Base-by-base conservation (phyloP, 108 stramenopile genomes). In the Pseudonitzschia delicatissima region DNA sequence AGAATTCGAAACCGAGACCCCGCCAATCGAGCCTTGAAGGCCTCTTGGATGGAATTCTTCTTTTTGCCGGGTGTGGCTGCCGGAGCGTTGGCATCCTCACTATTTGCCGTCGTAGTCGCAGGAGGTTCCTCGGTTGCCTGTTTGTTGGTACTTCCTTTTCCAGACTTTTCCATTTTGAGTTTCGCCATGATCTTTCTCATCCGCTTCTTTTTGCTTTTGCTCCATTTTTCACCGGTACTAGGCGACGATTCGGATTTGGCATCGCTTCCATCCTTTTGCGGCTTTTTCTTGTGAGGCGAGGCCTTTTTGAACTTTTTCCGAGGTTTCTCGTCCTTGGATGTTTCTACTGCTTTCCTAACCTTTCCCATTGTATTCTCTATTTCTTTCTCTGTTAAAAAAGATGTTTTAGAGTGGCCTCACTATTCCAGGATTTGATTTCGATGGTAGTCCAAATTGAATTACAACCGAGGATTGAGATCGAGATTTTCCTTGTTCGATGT, bases 1-100 rank as follows among this genome's bases (percentile, higher is more conserved):
- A 99, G 82, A 67, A 86, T 87, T 35, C 99, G 92, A 73, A 99
- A 99, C 32, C 96, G 82, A n/a, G 94, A 95, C 3, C 97, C 95
- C 34, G 91, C 72, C 32, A 99, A 81, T 0, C 88, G 86, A 8
- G 84, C 86, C 26, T 86, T 76, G 65, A 89, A 94, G 73, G 45
- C 71, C 40, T 70, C 57, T 35, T 66, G 69, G 0, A 71, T 13
- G 18, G 66, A 61, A 21, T 59, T 52, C 36, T 67, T 29, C 15
- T 20, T 68, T 1, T 27, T 64, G 3, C 15, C 34, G 33, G 7
- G 20, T 8, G n/a, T 28, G 4, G 20, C 31, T 25, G n/a, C 67
- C 6, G 55, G 4, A 8, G 31, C 11, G 27, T 18, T 25, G 13
- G 18, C 25, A 52, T 27, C 40, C 34, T 40, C 23, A 7, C 28